Evolutionary conservation across 805 yeast genomes (phyloP).

Genomic region (Sporopachydermia lactativora): DNA sequence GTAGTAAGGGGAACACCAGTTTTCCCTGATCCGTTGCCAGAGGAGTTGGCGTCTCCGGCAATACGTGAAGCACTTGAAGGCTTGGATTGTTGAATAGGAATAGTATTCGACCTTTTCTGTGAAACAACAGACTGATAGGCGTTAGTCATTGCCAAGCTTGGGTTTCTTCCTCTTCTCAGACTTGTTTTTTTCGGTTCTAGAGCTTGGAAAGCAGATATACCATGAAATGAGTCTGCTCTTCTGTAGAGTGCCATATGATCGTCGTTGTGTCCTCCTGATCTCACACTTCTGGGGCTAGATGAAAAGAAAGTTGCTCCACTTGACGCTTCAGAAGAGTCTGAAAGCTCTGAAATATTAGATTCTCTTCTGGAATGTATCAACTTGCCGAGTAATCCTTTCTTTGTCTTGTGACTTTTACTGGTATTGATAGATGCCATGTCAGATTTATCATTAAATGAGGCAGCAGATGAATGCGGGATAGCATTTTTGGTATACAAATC

Average conservation of each 20-base stretch:
- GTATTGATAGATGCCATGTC: neutral
- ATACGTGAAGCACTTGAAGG: slow-evolving; percentile 4
- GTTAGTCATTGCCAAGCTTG: slow-evolving; percentile 1
- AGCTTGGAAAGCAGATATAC: slow-evolving; percentile 6
- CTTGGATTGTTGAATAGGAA: slow-evolving; percentile 5
- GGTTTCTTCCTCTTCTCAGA: neutral
- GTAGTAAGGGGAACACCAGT: too few species aligned
- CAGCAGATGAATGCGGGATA: too few species aligned
- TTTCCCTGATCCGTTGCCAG: too few species aligned
- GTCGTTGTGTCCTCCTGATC: neutral
- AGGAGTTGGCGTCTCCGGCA: too few species aligned
- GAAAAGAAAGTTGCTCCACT: neutral
- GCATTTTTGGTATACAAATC: too few species aligned
- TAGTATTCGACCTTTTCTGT: slow-evolving; percentile 9
- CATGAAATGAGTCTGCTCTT: slow-evolving; percentile 9
- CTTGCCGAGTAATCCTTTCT: slow-evolving; percentile 15
- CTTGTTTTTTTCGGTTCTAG: neutral
- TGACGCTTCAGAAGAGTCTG: neutral
- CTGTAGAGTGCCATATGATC: slow-evolving; percentile 7
- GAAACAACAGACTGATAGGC: slow-evolving; percentile 5
- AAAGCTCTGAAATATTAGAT: neutral
- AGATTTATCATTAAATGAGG: neutral
- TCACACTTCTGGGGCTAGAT: slow-evolving; percentile 13
- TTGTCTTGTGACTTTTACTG: slow-evolving; percentile 3
- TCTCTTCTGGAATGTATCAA: slow-evolving; percentile 9